phyloP scores from a whole-genome alignment of 176 grass and related monocot species.

The Eragrostis curvula region DNA sequence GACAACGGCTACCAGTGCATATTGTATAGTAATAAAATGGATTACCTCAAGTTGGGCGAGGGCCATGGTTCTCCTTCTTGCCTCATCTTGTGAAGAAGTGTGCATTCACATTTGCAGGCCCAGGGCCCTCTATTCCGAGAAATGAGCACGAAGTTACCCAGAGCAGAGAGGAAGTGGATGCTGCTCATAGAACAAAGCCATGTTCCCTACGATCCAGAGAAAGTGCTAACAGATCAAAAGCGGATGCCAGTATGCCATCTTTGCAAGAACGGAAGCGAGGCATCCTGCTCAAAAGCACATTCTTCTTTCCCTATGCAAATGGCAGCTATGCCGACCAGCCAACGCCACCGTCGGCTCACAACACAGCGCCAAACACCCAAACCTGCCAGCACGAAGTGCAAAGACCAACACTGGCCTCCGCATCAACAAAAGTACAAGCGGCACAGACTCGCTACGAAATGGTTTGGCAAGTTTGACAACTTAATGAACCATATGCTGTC shows the following conservation, averaged over 20 bases:
- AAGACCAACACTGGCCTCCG: no score
- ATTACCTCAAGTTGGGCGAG: neutral
- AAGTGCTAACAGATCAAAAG: neutral
- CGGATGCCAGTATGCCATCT: neutral
- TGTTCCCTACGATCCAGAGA: neutral
- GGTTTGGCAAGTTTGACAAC: no score
- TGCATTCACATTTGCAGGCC: neutral
- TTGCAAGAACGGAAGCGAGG: neutral
- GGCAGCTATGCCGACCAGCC: neutral
- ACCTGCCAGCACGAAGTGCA: no score
- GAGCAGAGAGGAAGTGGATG: constrained; percentile 9
- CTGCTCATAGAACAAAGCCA: neutral
- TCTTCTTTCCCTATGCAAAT: neutral
- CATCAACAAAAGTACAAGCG: no score
- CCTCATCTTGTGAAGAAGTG: no score
- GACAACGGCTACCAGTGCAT: neutral
- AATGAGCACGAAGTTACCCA: neutral
- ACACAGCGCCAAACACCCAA: no score
- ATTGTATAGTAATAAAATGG: neutral
- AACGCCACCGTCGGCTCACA: no score
- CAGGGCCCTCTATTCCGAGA: no score
- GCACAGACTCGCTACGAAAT: no score
- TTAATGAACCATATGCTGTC: no score
- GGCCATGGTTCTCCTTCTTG: no score
- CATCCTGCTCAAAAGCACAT: neutral